Conservation (phyloP, 257 asterid species). For the Solanum lignicaule region DNA sequence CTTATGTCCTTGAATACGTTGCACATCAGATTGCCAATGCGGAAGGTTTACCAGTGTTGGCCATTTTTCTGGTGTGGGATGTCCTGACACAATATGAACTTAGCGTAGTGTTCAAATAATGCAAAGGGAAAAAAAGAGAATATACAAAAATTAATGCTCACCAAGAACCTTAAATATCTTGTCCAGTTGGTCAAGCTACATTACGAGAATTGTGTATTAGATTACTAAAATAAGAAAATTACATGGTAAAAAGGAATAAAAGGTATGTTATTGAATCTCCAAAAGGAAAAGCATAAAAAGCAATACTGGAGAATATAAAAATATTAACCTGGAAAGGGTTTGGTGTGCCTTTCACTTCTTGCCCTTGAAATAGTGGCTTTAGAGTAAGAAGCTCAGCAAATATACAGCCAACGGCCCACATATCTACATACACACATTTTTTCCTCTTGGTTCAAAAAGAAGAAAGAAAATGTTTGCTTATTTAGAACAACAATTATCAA, state of each 20-base stretch:
- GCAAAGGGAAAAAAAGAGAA: background rate
- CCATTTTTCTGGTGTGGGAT: constrained; percentile 97
- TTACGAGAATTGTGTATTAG: constrained; percentile 14
- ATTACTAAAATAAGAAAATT: background rate
- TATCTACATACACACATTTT: constrained; percentile 36
- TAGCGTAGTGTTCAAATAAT: background rate
- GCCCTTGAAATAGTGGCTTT: constrained; percentile 99
- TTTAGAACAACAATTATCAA: background rate
- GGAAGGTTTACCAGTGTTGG: constrained; percentile 86
- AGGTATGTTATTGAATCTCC: background rate
- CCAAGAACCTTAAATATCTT: constrained; percentile 95
- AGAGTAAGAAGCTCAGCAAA: constrained; percentile 97
- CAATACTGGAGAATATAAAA: background rate
- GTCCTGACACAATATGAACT: constrained; percentile 42
- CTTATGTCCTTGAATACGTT: constrained; percentile 84
- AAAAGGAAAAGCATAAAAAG: background rate
- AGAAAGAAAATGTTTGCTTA: background rate
- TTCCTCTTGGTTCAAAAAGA: background rate
- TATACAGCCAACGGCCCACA: constrained; percentile 99
- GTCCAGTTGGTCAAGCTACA: constrained; percentile 99
- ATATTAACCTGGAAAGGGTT: constrained; percentile 82
- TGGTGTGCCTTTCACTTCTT: constrained; percentile 93
- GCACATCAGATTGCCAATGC: constrained; percentile 83
- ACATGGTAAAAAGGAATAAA: background rate
- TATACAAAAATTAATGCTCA: constrained; percentile 27